Base-by-base conservation (phyloP, 2,329 filamentous ascomycete genomes). In the Botrytis porri region DNA sequence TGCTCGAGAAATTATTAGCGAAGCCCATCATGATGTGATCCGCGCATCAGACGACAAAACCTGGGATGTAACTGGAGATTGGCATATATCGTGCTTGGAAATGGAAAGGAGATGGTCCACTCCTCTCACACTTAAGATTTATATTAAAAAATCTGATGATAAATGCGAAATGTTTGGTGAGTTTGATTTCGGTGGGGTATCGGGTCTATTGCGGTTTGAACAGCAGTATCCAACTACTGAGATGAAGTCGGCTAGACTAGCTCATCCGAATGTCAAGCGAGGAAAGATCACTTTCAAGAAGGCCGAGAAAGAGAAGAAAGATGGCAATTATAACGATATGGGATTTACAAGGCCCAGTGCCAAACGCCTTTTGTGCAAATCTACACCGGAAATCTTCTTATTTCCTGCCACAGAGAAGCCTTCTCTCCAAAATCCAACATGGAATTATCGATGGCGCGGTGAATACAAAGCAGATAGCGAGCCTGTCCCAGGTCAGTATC, bases 31-130 rank as follows among this genome's bases (percentile, higher is more conserved):
- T 43, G 39, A 64, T 43, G n/a, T 64, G 32, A n/a, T 45, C 25
- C 39, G n/a, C 18, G 39, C 39, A 22, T 22, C 61, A 32, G 29
- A 45, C 22, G 8, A 32, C 18, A 43, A 43, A 45, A 10, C 9
- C n/a, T 64, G 61, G 61, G 61, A 64, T 12, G 39, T 64, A 6
- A 64, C 61, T 64, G 61, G 61, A 22, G 61, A 64, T 45, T 64
- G 61, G 61, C 61, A 64, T 32, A 35, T 64, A 22, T 64, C 62
- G 2, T 64, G 41, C 62, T 41, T 41, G 9, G n/a, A 45, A 20
- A 12, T 45, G n/a, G 41, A 64, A 45, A 64, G 20, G n/a, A 64
- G 3, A 45, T 64, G 20, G 62, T 6, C 12, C 12, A 29, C n/a
- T 22, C 41, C 62, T 4, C n/a, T 64, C 9, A 45, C 18, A 4